Percentiles rank a stretch among this genome's conserved stretches.
Conservation (phyloP, 106 monocot species). For the Iris macrosiphon region DNA sequence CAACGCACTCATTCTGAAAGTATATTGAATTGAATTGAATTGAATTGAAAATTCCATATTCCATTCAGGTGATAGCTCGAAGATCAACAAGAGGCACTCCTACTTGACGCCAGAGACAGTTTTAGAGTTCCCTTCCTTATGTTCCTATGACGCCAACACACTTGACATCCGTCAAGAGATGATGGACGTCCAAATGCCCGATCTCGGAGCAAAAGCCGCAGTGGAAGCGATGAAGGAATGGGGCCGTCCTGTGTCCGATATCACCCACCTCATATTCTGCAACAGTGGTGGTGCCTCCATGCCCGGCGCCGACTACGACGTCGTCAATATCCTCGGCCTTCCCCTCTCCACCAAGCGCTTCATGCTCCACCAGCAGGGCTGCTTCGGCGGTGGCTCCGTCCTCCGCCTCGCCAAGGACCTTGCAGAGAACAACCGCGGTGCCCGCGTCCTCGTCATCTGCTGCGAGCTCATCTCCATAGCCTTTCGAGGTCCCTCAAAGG, state of each 20-base stretch:
- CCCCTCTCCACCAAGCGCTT: not conserved
- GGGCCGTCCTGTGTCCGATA: conserved; percentile 10
- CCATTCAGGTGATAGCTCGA: too few relatives aligned
- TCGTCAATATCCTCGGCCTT: conserved; percentile 10
- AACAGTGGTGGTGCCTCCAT: conserved; percentile 6
- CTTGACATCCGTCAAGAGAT: conserved; percentile 9
- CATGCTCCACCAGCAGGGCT: conserved; percentile 17
- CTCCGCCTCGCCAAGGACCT: conserved; percentile 9
- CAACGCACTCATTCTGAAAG: too few relatives aligned
- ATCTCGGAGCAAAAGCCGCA: conserved; percentile 10
- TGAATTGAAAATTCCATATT: too few relatives aligned
- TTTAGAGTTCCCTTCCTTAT: conserved; percentile 7
- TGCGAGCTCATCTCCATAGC: not conserved
- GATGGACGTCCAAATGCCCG: not conserved
- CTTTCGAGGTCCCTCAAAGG: conserved; percentile 5
- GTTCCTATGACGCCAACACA: not conserved
- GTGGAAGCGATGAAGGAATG: conserved; percentile 9
- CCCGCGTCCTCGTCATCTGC: conserved; percentile 7
- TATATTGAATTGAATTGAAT: too few relatives aligned
- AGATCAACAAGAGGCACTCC: too few relatives aligned
- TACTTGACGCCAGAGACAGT: too few relatives aligned
- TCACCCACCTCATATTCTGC: conserved; percentile 20
- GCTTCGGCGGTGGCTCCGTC: conserved; percentile 6
- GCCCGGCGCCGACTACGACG: conserved; percentile 18
- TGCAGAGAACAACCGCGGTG: conserved; percentile 7